These are phyloP conservation scores for Epichloe uncinata DNA, from an alignment of 2,329 filamentous ascomycete species.

Conservation along the genomic window DNA sequence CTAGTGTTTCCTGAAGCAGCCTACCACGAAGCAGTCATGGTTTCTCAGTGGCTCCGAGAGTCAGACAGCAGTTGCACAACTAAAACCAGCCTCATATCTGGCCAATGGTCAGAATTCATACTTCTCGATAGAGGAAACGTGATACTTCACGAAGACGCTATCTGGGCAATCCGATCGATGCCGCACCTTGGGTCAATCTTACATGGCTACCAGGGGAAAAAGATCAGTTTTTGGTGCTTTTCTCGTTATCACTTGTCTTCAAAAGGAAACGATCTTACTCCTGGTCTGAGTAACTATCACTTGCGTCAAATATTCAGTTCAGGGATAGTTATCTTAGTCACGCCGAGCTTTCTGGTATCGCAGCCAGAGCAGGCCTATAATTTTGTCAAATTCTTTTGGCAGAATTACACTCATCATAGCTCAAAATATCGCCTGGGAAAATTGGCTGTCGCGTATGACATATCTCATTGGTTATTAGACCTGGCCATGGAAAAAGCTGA, in stretches of 20 bases:
- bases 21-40: constrained; percentile 19
- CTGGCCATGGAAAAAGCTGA: constrained; percentile 13
- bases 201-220: constrained; percentile 9
- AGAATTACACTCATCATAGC: constrained; percentile 9
- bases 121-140: constrained; percentile 18
- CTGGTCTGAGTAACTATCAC: constrained; percentile 10
- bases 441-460: constrained; percentile 17
- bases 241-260: constrained; percentile 2
- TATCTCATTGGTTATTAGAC: constrained; percentile 18
- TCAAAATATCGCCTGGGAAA: constrained; percentile 9
- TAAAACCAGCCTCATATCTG: constrained; percentile 25
- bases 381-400: constrained; percentile 24
- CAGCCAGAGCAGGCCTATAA: constrained; percentile 21
- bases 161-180: constrained; percentile 25
- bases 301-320: constrained; percentile 18
- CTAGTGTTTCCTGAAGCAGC: constrained; percentile 33
- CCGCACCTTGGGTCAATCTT: constrained; percentile 24
- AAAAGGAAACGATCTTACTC: neutral
- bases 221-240: constrained; percentile 28
- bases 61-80: constrained; percentile 28
- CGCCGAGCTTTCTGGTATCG: constrained; percentile 28
- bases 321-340: constrained; percentile 24
- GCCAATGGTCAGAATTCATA: constrained; percentile 35
- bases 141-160: constrained; percentile 32
- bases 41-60: constrained; percentile 31